A percentile compares a stretch with the other conserved stretches of the same genome.
These are phyloP conservation scores for Cladosporium oxysporum DNA, from an alignment of 2,329 filamentous ascomycete species.

Conservation along the genomic window DNA sequence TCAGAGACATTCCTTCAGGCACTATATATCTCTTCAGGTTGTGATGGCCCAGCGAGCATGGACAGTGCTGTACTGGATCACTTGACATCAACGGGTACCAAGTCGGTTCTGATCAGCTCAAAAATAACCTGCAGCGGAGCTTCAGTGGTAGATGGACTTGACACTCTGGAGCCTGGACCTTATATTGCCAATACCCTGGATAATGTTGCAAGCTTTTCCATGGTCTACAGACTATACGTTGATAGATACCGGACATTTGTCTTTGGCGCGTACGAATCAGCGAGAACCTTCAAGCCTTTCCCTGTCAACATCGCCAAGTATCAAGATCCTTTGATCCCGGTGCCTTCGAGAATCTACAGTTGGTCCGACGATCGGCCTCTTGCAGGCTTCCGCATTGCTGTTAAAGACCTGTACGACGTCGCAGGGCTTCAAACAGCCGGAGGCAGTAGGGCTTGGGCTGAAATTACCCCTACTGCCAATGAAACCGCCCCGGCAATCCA, in stretches of 20 bases:
- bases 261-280: slow-evolving; percentile 33
- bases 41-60: slow-evolving; percentile 27
- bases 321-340: slow-evolving; percentile 37
- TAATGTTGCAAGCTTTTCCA: slow-evolving; percentile 27
- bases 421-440: slow-evolving; percentile 39
- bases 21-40: slow-evolving; percentile 31
- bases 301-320: slow-evolving; percentile 33
- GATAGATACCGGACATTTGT: slow-evolving; percentile 37
- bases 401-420: slow-evolving; percentile 43
- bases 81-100: background rate
- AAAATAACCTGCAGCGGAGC: background rate
- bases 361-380: slow-evolving; percentile 39
- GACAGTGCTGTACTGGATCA: slow-evolving; percentile 27
- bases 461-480: slow-evolving; percentile 31
- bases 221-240: slow-evolving; percentile 36
- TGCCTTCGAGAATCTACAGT: slow-evolving; percentile 44
- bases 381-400: slow-evolving; percentile 37
- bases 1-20: slow-evolving; percentile 39
- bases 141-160: background rate
- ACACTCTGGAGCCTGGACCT: slow-evolving; percentile 34
- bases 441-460: slow-evolving; percentile 37
- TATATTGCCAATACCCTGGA: slow-evolving; percentile 27
- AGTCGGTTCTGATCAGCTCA: background rate
- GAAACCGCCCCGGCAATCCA: slow-evolving; percentile 38
- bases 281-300: slow-evolving; percentile 29